Base-by-base conservation (phyloP, 768 basidiomycete genomes). In the Boletus huronensis region DNA sequence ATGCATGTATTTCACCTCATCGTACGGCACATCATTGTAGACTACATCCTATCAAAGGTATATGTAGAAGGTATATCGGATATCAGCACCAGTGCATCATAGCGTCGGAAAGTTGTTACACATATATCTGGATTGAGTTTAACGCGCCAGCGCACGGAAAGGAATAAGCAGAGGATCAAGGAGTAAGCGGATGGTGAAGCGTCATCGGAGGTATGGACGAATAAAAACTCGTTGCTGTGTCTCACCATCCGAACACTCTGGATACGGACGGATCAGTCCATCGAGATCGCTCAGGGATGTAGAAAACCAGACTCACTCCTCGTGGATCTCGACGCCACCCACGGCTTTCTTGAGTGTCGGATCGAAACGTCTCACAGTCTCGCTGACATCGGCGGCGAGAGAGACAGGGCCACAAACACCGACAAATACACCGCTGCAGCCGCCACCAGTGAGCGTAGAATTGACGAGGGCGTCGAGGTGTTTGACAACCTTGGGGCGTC, bases 401-500 rank as follows among this genome's bases (percentile, higher is more conserved):
- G 68, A 50, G 21, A 56, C 54, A 4, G 77, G 78, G 0, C 77
- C 77, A 47, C 78, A 79, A 29, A 72, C 70, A 7, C 75, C 75
- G 14, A 79, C 72, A 26, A 79, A 67, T 1, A 79, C 62, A 6
- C 77, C 78, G 16, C 52, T 64, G 28, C 47, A 25, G 2, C 64
- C 60, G 1, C 76, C 77, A 0, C 73, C 58, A 5, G 61, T 64
- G 19, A 78, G 68, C 2, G 79, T 76, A 13, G 73, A 64, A 4
- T 64, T 63, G 39, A 82, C 74, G 4, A 80, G 72, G 3, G 65
- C 64, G 29, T 81, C 77, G 14, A 87, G 63, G 43, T 79, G 67
- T 50, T 72, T 78, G 16, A 55, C 60, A 7, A 86, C 52, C 47
- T 76, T 73, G 3, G 86, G 86, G 17, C 85, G 77, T 10, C 82